These are phyloP conservation scores for Magnusiomyces magnusii DNA, from an alignment of 1,139 yeast species.

Conservation along the genomic window DNA sequence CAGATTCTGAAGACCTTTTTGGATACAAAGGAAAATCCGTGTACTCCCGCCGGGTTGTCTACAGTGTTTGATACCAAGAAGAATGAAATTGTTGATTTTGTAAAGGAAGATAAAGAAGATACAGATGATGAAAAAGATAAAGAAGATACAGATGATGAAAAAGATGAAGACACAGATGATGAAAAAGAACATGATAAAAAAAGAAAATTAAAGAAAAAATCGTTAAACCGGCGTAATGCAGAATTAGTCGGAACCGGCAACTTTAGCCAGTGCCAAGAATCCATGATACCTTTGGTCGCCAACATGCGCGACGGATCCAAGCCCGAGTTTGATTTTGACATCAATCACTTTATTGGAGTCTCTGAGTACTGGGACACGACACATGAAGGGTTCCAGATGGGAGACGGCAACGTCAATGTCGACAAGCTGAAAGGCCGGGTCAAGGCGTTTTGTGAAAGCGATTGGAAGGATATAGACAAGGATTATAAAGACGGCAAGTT, in stretches of 20 bases:
- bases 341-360: constrained; percentile 66
- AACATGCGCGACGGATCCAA: constrained; percentile 36
- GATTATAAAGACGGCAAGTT: constrained; percentile 23
- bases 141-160: constrained; percentile 3
- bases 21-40: constrained; percentile 36
- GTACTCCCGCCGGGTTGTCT: constrained; percentile 36
- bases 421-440: constrained; percentile 40
- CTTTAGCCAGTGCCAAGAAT: constrained; percentile 18
- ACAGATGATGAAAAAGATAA: not conserved
- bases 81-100: constrained; percentile 2
- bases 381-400: constrained; percentile 39
- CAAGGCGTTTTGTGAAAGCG: constrained; percentile 40
- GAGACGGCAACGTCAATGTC: constrained; percentile 35
- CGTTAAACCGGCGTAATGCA: too few species aligned
- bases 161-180: constrained; percentile 13
- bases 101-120: not conserved
- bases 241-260: not conserved
- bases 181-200: constrained; percentile 16
- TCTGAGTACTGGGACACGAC: constrained; percentile 79
- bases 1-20: constrained; percentile 37
- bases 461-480: constrained; percentile 32
- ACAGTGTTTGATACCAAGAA: constrained; percentile 11
- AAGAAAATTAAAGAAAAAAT: too few species aligned
- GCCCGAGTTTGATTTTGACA: constrained; percentile 62
- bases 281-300: constrained; percentile 45